These are phyloP conservation scores for Bryoerythrophyllum caledonicum DNA, from an alignment of 225 moss, liverwort and hornwort genomes.

Conservation along the genomic window DNA sequence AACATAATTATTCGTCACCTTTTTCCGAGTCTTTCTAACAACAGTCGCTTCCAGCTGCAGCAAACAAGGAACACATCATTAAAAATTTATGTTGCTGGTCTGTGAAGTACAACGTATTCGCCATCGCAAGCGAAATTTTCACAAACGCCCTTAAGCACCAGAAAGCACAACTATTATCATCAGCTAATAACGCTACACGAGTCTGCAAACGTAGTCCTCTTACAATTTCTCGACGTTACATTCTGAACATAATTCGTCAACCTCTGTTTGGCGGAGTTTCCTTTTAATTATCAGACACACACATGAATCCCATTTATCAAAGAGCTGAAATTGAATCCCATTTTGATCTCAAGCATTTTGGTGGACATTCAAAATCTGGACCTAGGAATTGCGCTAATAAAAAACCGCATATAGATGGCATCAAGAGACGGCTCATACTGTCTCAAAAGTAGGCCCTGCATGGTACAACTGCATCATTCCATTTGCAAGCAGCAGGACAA, in stretches of 20 bases:
- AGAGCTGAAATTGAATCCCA: background rate
- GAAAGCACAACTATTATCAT: background rate
- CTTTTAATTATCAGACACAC: background rate
- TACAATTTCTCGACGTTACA: background rate
- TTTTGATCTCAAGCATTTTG: background rate
- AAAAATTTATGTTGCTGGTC: slow-evolving; percentile 2
- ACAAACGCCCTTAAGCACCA: background rate
- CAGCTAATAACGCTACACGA: slow-evolving; percentile 11
- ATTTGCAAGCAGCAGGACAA: slow-evolving; percentile 84
- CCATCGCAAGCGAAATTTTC: background rate
- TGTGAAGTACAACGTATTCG: background rate
- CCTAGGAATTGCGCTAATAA: slow-evolving; percentile 1
- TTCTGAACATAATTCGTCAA: slow-evolving; percentile 6
- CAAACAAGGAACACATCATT: slow-evolving; percentile 10
- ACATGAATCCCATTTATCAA: slow-evolving; percentile 5
- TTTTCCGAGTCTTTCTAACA: slow-evolving; percentile 62
- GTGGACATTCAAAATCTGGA: background rate
- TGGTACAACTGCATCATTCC: slow-evolving; percentile 90
- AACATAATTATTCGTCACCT: slow-evolving; percentile 78
- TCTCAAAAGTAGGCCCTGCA: slow-evolving; percentile 42
- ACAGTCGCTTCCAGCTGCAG: slow-evolving; percentile 74
- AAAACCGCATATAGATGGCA: background rate
- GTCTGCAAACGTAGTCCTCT: slow-evolving; percentile 3
- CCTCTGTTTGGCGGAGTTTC: slow-evolving; percentile 2
- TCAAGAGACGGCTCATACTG: slow-evolving; percentile 30